A percentile compares a stretch with the other conserved stretches of the same genome.
Conservation (phyloP, 306 rosid species). For the Quillaja saponaria region DNA sequence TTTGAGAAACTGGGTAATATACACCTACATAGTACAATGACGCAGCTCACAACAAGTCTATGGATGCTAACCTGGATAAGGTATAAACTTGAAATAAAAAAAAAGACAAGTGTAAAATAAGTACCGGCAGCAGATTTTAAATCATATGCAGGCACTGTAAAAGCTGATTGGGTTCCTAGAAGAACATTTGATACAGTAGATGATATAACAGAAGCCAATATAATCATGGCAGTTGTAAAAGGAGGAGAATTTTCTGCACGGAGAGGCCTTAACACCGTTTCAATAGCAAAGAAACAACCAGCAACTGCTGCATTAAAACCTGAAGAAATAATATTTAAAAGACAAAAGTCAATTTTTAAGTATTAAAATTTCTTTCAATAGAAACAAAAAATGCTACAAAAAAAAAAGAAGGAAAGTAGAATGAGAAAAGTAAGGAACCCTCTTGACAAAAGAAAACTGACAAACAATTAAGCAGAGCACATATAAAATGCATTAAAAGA, state of each 20-base stretch:
- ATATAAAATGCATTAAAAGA: too few relatives aligned
- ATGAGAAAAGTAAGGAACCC: constrained; percentile 17
- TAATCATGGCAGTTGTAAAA: constrained; percentile 97
- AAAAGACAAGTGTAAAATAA: constrained; percentile 18
- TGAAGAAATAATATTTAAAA: constrained; percentile 46
- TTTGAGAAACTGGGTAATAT: too few relatives aligned
- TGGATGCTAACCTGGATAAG: too few relatives aligned
- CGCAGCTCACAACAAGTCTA: too few relatives aligned
- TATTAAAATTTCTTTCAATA: too few relatives aligned
- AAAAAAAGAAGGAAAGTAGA: constrained; percentile 12
- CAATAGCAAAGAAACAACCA: constrained; percentile 98
- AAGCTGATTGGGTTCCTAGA: constrained; percentile 86
- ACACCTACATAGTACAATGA: too few relatives aligned
- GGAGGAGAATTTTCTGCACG: constrained; percentile 99
- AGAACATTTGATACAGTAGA: constrained; percentile 92
- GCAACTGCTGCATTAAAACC: constrained; percentile 99
- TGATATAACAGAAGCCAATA: constrained; percentile 96
- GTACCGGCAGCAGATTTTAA: constrained; percentile 99
- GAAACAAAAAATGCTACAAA: constrained; percentile 24
- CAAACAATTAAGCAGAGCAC: too few relatives aligned
- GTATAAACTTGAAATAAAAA: background rate
- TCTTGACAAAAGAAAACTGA: too few relatives aligned
- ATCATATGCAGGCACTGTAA: constrained; percentile 84
- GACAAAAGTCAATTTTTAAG: too few relatives aligned
- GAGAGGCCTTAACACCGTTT: constrained; percentile 91